phyloP scores from a whole-genome alignment of 306 rosid species.

The Prunus padus region DNA sequence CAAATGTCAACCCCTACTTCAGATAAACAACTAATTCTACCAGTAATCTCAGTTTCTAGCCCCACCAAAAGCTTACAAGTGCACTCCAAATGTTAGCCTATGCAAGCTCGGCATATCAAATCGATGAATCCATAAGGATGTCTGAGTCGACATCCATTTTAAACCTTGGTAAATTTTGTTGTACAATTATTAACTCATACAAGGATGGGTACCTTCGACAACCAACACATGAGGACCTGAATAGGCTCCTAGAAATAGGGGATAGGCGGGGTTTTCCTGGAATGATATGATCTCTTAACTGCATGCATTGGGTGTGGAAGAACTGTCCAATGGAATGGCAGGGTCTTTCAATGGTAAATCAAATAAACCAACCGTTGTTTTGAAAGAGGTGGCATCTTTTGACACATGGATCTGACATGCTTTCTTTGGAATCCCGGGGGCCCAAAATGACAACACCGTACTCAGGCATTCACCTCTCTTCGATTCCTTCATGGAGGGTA shows the following conservation, averaged over 20 bases:
- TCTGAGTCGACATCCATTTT: no score
- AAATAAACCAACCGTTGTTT: neutral
- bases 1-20: no score
- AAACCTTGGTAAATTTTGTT: no score
- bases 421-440: neutral
- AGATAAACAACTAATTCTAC: no score
- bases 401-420: neutral
- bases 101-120: no score
- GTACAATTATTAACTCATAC: no score
- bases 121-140: no score
- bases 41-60: no score
- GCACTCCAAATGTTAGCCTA: no score
- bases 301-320: neutral
- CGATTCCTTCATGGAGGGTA: neutral
- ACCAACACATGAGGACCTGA: neutral
- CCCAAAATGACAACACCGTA: neutral
- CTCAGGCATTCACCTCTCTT: neutral
- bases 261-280: neutral
- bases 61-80: no score
- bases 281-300: neutral
- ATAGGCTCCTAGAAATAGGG: no score
- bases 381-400: neutral
- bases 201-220: no score
- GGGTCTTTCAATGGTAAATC: neutral
- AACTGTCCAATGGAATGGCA: neutral